phyloP scores from a whole-genome alignment of 306 rosid species.

The Inga oerstediana region DNA sequence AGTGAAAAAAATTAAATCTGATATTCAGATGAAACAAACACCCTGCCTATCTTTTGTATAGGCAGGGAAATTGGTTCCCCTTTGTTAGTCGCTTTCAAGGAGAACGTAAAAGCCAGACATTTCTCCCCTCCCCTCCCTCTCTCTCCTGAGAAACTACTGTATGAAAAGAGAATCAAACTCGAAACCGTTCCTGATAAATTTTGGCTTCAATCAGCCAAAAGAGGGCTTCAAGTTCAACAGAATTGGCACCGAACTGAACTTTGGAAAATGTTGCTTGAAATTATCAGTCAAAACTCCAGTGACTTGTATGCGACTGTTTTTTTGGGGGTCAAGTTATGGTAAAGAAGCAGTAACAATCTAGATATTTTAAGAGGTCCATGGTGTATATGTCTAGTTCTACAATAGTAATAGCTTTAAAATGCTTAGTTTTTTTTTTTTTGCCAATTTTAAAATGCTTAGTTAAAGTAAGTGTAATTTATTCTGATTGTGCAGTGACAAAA shows the following conservation, averaged over 20 bases:
- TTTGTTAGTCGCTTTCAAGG: too few relatives aligned
- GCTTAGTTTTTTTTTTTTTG: background rate
- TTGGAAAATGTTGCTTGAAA: background rate
- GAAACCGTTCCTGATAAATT: background rate
- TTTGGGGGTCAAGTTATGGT: background rate
- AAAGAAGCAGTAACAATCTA: background rate
- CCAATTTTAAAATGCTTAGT: background rate
- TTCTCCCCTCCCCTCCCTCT: background rate
- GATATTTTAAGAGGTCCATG: background rate
- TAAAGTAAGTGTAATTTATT: background rate
- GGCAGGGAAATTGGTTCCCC: too few relatives aligned
- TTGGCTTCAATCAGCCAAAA: background rate
- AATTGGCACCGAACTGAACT: background rate
- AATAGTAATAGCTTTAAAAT: background rate
- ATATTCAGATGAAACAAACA: too few relatives aligned
- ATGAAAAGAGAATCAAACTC: background rate
- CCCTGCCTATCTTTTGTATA: too few relatives aligned
- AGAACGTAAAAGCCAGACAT: background rate
- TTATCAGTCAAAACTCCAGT: background rate
- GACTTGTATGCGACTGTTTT: background rate
- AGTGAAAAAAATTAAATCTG: too few relatives aligned
- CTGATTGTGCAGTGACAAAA: background rate
- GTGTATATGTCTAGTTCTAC: background rate
- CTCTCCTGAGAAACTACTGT: too few relatives aligned
- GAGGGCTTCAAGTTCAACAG: background rate